phyloP scores from a whole-genome alignment of 371 early-diverging fungal species.

The Paraphysoderma sedebokerense region DNA sequence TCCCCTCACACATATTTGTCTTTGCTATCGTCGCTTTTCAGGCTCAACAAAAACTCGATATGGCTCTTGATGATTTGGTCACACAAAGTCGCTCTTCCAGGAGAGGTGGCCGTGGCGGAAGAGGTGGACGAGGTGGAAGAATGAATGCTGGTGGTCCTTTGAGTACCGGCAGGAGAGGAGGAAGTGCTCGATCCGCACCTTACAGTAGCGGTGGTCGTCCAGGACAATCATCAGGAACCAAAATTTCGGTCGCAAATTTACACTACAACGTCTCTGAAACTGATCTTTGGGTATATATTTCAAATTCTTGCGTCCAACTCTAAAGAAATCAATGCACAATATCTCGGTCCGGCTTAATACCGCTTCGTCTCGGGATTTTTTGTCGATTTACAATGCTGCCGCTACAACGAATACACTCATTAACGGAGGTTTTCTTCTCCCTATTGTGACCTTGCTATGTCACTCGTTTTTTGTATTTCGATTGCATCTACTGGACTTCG shows the following conservation, averaged over 20 bases:
- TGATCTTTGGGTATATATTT: slow-evolving; percentile 35
- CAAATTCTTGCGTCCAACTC: slow-evolving; percentile 14
- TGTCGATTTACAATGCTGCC: slow-evolving; percentile 5
- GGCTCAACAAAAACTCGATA: no score
- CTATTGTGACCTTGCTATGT: background rate
- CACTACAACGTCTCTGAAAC: slow-evolving; percentile 45
- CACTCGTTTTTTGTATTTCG: background rate
- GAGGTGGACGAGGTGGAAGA: no score
- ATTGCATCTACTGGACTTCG: background rate
- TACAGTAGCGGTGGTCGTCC: no score
- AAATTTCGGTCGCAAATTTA: slow-evolving; percentile 55
- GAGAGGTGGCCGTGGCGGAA: no score
- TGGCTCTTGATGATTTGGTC: no score
- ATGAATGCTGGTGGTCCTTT: no score
- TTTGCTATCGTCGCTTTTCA: no score
- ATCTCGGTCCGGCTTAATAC: background rate
- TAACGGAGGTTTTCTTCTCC: background rate
- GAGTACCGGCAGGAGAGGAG: no score
- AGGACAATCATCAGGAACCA: no score
- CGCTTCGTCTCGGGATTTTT: background rate
- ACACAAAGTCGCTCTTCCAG: no score
- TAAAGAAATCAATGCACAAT: slow-evolving; percentile 1
- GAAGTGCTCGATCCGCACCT: no score
- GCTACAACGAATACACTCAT: slow-evolving; percentile 5
- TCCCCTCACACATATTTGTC: no score